Base-by-base conservation (phyloP, 331 rosid species). In the Quercus lobata region DNA sequence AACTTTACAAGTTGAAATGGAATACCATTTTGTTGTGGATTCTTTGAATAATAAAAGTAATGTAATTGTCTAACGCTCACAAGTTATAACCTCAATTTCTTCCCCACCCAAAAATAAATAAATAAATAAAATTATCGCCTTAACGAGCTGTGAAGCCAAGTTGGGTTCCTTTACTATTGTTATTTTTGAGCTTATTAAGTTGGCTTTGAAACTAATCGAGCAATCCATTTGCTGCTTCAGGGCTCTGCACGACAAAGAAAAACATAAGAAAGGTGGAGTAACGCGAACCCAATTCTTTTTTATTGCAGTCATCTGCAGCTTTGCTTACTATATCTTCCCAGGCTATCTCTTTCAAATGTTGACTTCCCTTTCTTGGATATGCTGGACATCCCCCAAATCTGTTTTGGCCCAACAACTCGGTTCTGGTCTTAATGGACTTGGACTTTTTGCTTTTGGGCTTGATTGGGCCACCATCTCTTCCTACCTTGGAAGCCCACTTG, bases 381-480 rank as follows among this genome's bases (percentile, higher is more conserved):
- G 96, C 56, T 94, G 98, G 98, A 16, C 83, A 8, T 88, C 91
- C 58, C 97, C 97, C 14, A 55, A 65, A 0, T 88, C 79, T 11
- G 72, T 94, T 6, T 21, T 90, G 41, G 97, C 97, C 77, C 98
- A 94, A 29, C 98, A 94, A n/a, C 88, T 91, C 1, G 97, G 97
- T 0, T 94, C 97, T 7, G 98, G 98, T 56, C 88, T 94, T 6
- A 3, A 70, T 2, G 98, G 98, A 70, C 93, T 94, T 7, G 97
- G 98, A 1, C 61, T 92, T 0, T 91, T 86, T 0, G 81, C 94
- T 0, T 1, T 91, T 35, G 98, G 97, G 80, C 80, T 94, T 0
- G 97, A 94, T 73, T 94, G 98, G 98, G 88, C 97, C 58, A 85
- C 97, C n/a, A 85, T 92, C 66, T 92, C 97, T 3, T 75, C 98